These are phyloP conservation scores for Colletotrichum sp. DNA, from an alignment of 2,329 filamentous ascomycete genomes.

Conservation along the genomic window DNA sequence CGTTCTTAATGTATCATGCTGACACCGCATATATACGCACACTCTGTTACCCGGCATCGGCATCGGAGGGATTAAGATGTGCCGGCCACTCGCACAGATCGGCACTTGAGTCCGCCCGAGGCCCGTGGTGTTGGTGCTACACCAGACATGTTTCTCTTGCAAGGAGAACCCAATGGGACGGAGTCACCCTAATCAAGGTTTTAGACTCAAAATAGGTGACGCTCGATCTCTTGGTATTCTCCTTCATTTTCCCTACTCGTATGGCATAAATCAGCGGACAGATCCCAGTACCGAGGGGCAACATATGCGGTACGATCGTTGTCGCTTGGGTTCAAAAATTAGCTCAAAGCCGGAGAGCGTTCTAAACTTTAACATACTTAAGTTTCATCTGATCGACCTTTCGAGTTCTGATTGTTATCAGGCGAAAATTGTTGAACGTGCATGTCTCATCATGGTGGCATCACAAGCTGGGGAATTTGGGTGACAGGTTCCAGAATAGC, in stretches of 20 bases:
- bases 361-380: background rate
- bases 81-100: background rate
- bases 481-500: background rate
- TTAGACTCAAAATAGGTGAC: background rate
- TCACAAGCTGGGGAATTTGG: background rate
- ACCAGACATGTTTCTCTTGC: background rate
- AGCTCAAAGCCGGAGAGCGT: background rate
- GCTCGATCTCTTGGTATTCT: accelerated
- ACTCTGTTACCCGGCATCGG: background rate
- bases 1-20: background rate
- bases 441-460: background rate
- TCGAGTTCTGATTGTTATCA: background rate
- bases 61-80: background rate
- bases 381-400: accelerated
- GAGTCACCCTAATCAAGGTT: accelerated
- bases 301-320: background rate
- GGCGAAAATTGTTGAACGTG: background rate
- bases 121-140: background rate
- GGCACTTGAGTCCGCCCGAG: background rate
- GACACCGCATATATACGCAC: background rate
- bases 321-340: background rate
- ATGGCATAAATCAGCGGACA: background rate
- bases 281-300: accelerated
- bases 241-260: background rate
- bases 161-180: background rate